Conservation (phyloP, 2,329 filamentous ascomycete species). For the Neonectria coccinea region DNA sequence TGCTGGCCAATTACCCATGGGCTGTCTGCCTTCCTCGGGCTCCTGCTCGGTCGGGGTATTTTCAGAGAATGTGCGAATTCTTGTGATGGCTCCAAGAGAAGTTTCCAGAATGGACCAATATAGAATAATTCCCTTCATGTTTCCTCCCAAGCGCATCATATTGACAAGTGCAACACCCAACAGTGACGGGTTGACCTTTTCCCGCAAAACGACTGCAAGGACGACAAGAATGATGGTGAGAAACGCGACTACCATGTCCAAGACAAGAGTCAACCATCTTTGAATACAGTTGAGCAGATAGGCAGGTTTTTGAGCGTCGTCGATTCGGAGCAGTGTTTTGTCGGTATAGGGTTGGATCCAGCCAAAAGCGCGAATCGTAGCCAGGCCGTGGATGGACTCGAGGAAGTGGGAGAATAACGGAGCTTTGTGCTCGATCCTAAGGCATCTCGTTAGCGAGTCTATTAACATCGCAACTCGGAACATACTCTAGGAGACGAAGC, state of each 20-base stretch:
- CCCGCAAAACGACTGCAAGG: conserved; percentile 54
- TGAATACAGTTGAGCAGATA: conserved; percentile 66
- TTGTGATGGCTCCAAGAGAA: conserved; percentile 46
- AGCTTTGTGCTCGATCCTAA: conserved; percentile 49
- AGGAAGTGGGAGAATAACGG: conserved; percentile 51
- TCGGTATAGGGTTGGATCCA: conserved; percentile 53
- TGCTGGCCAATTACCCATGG: conserved; percentile 39
- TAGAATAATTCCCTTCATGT: conserved; percentile 45
- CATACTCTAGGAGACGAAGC: conserved; percentile 62
- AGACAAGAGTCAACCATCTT: conserved; percentile 63
- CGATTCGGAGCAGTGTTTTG: conserved; percentile 52
- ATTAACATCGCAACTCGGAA: no score
- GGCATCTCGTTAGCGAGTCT: neutral
- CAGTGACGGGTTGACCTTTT: conserved; percentile 47
- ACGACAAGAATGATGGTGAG: conserved; percentile 54
- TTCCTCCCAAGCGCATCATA: conserved; percentile 45
- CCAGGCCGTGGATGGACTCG: conserved; percentile 48
- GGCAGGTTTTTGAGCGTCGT: conserved; percentile 63
- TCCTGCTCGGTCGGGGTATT: conserved; percentile 42
- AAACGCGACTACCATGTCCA: conserved; percentile 63
- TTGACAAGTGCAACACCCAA: conserved; percentile 55
- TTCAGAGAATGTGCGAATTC: conserved; percentile 45
- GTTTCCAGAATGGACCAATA: conserved; percentile 49
- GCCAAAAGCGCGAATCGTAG: conserved; percentile 54
- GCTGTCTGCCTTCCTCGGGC: conserved; percentile 29